phyloP scores from a whole-genome alignment of 1,284 basidiomycete species.

The Cutaneotrichosporon sp. region DNA sequence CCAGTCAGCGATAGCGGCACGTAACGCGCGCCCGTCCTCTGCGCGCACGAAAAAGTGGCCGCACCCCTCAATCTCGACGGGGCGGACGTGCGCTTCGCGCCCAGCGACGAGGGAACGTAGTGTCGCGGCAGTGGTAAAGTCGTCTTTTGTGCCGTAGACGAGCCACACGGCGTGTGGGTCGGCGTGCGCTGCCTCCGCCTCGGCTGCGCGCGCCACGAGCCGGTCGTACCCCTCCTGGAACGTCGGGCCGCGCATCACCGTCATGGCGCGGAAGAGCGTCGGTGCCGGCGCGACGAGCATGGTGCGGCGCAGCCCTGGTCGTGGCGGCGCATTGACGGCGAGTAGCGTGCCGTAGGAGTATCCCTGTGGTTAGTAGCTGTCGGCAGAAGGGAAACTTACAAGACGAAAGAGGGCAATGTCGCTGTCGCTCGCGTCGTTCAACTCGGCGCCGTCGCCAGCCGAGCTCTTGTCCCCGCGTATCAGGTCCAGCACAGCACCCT shows the following conservation, averaged over 20 bases:
- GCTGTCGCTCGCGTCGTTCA: no score
- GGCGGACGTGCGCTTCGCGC: slow-evolving; percentile 4
- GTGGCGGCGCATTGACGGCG: slow-evolving; percentile 22
- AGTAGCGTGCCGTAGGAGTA: slow-evolving; percentile 40
- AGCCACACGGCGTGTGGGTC: slow-evolving; percentile 15
- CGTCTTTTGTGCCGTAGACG: slow-evolving; percentile 32
- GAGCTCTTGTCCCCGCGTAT: slow-evolving; percentile 16
- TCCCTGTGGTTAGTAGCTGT: slow-evolving; percentile 28
- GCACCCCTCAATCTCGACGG: slow-evolving; percentile 29
- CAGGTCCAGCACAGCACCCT: slow-evolving; percentile 17
- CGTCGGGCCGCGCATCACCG: slow-evolving; percentile 24
- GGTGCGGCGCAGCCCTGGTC: slow-evolving; percentile 14
- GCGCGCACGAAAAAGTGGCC: slow-evolving; percentile 35
- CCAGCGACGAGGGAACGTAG: slow-evolving; percentile 17
- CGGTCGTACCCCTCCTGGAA: slow-evolving; percentile 16
- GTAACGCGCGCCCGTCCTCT: slow-evolving; percentile 20
- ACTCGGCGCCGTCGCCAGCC: no score
- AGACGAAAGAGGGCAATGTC: slow-evolving; percentile 7
- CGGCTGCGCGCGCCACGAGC: no score
- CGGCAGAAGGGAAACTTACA: slow-evolving; percentile 2
- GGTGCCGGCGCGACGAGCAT: slow-evolving; percentile 39
- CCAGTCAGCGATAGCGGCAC: slow-evolving; percentile 23
- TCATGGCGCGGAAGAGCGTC: slow-evolving; percentile 27
- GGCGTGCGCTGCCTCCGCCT: slow-evolving; percentile 3
- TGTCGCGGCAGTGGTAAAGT: slow-evolving; percentile 29